Base-by-base conservation (phyloP, 768 basidiomycete genomes). In the Leucocoprinus leucothites region DNA sequence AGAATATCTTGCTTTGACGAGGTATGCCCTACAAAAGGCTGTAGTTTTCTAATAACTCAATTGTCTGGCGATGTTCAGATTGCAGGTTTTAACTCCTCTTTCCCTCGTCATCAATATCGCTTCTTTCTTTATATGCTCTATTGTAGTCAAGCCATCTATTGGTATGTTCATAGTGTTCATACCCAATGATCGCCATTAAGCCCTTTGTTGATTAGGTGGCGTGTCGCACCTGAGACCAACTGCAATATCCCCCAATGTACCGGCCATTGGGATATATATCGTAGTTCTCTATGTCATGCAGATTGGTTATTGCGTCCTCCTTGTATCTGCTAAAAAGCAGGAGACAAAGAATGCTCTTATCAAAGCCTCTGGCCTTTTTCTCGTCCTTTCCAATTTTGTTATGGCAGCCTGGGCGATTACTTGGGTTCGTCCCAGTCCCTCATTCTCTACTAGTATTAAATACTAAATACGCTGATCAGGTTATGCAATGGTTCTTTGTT, bases 51-150 rank as follows among this genome's bases (percentile, higher is more conserved):
- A 16, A 26, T 2, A 35, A 25, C 19, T 18, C 1, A 21, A 9
- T 34, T 6, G 25, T n/a, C 3, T 8, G 0, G 21, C 28, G n/a
- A 11, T n/a, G 13, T 13, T 3, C 4, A 55, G 54, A 74, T 79
- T 97, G 3, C 94, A 97, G 66, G 90, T 96, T 19, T 72, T 94
- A 44, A 93, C 93, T 0, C 94, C 94, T 0, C 74, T 96, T 1
- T 88, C 89, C 1, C 76, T 96, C 8, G 77, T 94, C 60, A 82
- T 94, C 55, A 89, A 89, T 64, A 83, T 95, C 41, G 87, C 85
- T 0, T 76, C 83, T 1, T 74, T 87, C 46, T 63, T 88, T 34
- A 79, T 91, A 3, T 95, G 93, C 64, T 67, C 86, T 0, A 58
- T 84, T 8, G 74, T 93, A 18, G 75, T 87, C 25, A 79, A 73